Base-by-base conservation (phyloP, 2,329 filamentous ascomycete species). In the Bipolaris sorokiniana region DNA sequence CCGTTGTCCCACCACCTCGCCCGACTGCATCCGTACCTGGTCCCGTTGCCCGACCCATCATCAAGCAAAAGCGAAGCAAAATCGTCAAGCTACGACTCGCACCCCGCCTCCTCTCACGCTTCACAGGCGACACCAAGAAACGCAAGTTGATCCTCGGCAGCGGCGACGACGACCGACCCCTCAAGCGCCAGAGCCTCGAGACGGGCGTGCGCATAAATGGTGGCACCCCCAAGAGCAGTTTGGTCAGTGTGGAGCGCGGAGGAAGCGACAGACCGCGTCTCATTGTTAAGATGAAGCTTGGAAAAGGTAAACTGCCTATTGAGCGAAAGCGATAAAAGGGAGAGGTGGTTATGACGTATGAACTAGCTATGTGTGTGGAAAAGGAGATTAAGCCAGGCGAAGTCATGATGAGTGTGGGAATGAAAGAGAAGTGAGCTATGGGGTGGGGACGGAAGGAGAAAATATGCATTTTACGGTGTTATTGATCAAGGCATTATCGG, bases 131-230 rank as follows among this genome's bases (percentile, higher is more conserved):
- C 7, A 59, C 31, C 41, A 69, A 60, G 51, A 69, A 69, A 50
- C 67, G 71, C 31, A 74, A 68, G 58, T 50, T 62, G 51, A 56
- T 40, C 13, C 51, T 44, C 11, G 45, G 50, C 20, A 38, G 48
- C 6, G 61, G 56, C 4, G 59, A 66, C 7, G 65, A 66, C 3
- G 62, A 67, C n/a, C 44, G 67, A 9, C 66, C 71, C 3, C 51
- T 55, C 11, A 75, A 75, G 57, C 56, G 71, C 23, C 71, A 70
- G 51, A 71, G 70, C 49, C 52, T 64, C 2, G 70, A 72, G 40
- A 63, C 69, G 18, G 57, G 58, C 15, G 47, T 53, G 3, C 7
- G 56, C 18, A 11, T 54, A 18, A 65, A 64, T 34, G 62, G 66
- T 3, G 33, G 48, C 11, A 15, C 48, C 6, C 48, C 16, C 11